phyloP scores from a whole-genome alignment of 345 rosid species.

The Brassica napus region DNA sequence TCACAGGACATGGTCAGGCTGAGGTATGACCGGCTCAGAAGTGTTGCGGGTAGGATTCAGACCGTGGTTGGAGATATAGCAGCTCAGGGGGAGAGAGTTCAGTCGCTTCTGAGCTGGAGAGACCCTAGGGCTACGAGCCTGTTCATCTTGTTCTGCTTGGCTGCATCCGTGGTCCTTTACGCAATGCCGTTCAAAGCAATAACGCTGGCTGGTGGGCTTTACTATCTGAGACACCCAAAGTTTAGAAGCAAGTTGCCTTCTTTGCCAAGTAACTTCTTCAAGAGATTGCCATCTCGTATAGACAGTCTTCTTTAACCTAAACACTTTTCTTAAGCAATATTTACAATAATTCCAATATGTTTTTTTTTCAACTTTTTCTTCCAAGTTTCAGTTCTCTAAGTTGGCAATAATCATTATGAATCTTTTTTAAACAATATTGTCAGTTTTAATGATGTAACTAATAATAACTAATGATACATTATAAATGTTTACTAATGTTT shows the following conservation, averaged over 20 bases:
- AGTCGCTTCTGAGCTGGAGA: conserved; percentile 72
- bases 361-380: background rate
- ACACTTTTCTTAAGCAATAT: conserved; percentile 11
- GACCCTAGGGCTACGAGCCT: conserved; percentile 83
- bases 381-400: background rate
- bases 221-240: conserved; percentile 74
- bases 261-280: conserved; percentile 81
- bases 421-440: background rate
- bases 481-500: background rate
- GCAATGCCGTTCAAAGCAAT: conserved; percentile 62
- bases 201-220: conserved; percentile 58
- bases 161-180: conserved; percentile 71
- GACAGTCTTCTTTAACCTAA: conserved; percentile 56
- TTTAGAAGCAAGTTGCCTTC: conserved; percentile 83
- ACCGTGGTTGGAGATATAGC: conserved; percentile 80
- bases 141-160: conserved; percentile 65
- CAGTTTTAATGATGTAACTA: background rate
- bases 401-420: background rate
- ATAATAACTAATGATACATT: background rate
- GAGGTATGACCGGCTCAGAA: conserved; percentile 76
- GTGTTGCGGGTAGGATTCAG: conserved; percentile 80
- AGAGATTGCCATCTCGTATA: conserved; percentile 65
- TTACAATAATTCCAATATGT: background rate
- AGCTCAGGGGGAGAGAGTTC: conserved; percentile 80
- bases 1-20: conserved; percentile 59